Evolutionary conservation across 2,329 filamentous ascomycete species (phyloP), one percentile per base, ranked within the genome.

Genomic region (Chaetomium globosum): DNA sequence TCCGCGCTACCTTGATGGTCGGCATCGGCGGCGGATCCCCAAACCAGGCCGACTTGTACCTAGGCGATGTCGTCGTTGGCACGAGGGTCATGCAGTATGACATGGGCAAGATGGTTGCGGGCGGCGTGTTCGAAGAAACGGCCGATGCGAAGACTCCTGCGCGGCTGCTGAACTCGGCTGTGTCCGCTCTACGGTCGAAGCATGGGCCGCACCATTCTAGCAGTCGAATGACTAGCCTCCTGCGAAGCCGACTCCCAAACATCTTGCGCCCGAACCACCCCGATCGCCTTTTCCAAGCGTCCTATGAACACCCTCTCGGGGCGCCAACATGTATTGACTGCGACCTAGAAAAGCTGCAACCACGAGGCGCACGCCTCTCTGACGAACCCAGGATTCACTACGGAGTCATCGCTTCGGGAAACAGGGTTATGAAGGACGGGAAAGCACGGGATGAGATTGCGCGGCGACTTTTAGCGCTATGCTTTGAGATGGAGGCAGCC

Each of bases 401-500:
- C 36, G 61, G 67, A 57, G 51, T 64, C n/a, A 67, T 69, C 58
- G 67, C 65, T 53, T 65, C 63, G 4, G 63, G 57, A 46, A 69
- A 66, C 31, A 60, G 46, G 39, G 55, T 67, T 6, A 63, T 69
- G n/a, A 69, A 36, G 46, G 53, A 65, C 31, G 59, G 53, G 31
- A 53, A 48, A 19, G 54, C 16, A 31, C 49, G 61, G 39, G 54
- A 66, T 36, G 28, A 64, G 6, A 43, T 66, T 53, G 52, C 51
- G 10, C 48, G 30, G 56, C 48, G 51, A 28, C 51, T 46, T 56
- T 61, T 33, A 13, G 60, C 43, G n/a, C 48, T 73, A 1, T 73
- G 67, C 48, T 68, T 74, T 49, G 73, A 75, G 63, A 75, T 74
- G 72, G 74, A 75, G 30, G 68, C 67, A 1, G 74, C 73, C 3